Conservation (phyloP, 148 eudicot genomes). For the Silene latifolia region DNA sequence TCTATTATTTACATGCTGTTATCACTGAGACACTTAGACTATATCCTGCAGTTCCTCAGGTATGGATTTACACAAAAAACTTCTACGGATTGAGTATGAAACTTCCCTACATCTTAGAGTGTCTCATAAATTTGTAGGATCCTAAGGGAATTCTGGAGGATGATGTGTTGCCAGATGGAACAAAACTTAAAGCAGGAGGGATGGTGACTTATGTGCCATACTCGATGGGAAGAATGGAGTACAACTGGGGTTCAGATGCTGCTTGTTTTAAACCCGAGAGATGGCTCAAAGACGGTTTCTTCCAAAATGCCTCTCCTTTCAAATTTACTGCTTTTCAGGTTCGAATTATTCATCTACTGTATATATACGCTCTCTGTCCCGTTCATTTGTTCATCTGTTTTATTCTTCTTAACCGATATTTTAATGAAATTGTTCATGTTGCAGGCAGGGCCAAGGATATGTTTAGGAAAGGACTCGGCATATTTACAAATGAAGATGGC, state of each 20-base stretch:
- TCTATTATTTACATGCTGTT: constrained; percentile 81
- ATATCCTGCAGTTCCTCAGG: constrained; percentile 99
- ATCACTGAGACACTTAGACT: constrained; percentile 90
- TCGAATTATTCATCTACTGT: too few species aligned
- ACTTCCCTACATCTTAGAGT: too few species aligned
- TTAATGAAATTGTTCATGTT: background rate
- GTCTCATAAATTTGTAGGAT: constrained; percentile 39
- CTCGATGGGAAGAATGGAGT: constrained; percentile 98
- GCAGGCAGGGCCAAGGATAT: constrained; percentile 95
- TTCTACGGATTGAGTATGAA: too few species aligned
- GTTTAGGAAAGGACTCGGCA: constrained; percentile 94
- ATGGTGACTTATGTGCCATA: constrained; percentile 99
- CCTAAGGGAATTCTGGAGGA: constrained; percentile 87
- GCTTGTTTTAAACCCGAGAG: constrained; percentile 77
- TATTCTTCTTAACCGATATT: too few species aligned
- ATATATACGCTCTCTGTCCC: too few species aligned
- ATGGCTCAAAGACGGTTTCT: constrained; percentile 87
- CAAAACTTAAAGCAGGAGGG: constrained; percentile 90
- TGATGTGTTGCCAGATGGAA: constrained; percentile 90
- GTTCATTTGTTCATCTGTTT: too few species aligned
- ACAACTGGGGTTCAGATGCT: constrained; percentile 96
- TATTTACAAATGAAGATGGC: constrained; percentile 96
- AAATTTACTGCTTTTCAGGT: constrained; percentile 99
- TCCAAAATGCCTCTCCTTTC: constrained; percentile 88
- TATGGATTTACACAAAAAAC: constrained; percentile 8